Base-by-base conservation (phyloP, 495 filamentous ascomycete genomes). In the Venustampulla echinocandica region DNA sequence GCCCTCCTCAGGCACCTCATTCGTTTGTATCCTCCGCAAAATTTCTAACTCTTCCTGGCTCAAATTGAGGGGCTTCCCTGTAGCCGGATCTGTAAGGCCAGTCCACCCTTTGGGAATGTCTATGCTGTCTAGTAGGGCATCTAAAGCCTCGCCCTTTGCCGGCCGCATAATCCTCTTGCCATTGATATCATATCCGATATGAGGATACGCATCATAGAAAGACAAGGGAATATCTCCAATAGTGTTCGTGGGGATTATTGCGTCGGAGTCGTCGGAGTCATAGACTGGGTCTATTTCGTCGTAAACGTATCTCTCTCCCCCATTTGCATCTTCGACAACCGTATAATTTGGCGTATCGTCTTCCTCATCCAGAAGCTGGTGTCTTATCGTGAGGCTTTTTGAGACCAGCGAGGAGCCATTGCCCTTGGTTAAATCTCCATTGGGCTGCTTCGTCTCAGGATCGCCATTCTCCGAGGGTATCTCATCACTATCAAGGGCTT, bases 31-130 rank as follows among this genome's bases (percentile, higher is more conserved):
- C 59, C 87, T 87, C 52, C 80, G 79, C 49, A 98, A 66, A 47
- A 97, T 73, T 54, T 96, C 86, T 56, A 98, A 62, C 63, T 98
- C 92, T 40, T 95, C 83, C 44, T 83, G 76, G 54, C 78, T 93
- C 30, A 98, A 67, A 56, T 95, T 81, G 54, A 96, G 64, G 1
- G 90, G 89, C 66, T 92, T 90, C 25, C 92, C 92, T 4, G 92
- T 97, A 11, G 84, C 75, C 14, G 88, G 85, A 64, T 98, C 92
- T 2, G 88, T 95, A 15, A 97, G 74, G 42, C 92, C 92, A 44
- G 92, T 98, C 88, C 89, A 98, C 44, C 92, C 93, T 73, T 94
- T 87, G 21, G 92, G 92, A n/a, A 98, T 70, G 54, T 98, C 92
- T 53, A 98, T 97, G 62, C 85, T 94, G 56, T 97, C 90, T 22